Evolutionary conservation across 2,329 filamentous ascomycete genomes (phyloP), one percentile per base, ranked within the genome.

Genomic region (Colletotrichum sp.): DNA sequence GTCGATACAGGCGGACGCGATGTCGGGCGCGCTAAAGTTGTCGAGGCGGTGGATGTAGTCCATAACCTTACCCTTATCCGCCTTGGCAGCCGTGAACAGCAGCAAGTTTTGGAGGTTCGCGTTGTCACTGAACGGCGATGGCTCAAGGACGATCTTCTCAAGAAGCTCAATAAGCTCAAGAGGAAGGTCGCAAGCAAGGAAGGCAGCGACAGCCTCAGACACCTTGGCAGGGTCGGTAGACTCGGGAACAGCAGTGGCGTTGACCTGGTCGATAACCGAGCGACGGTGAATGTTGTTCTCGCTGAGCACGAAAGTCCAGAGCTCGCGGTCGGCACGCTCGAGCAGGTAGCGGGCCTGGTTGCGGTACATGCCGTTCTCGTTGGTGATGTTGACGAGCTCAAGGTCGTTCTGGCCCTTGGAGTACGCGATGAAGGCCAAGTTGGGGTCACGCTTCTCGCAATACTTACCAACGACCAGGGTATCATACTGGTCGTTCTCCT

Each of bases 291-390:
- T 92, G 86, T 99, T 99, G 90, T 98, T 98, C 80, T 95, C 93
- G 84, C 94, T 98, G 38, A 99, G 90, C 16, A 98, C 97, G 83
- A 98, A 99, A 68, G 91, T 90, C 97, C 97, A 99, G 64, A 99
- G 92, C 84, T 99, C 97, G 4, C 89, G 84, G 81, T 99, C 97
- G 48, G 95, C 94, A 79, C 97, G 94, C 81, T 98, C 96, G 68
- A 99, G 89, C 28, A 99, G 90, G 85, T 99, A 99, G 48, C 97
- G 94, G 74, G 96, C 96, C 85, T 99, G 97, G n/a, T 95, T 95
- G 81, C 96, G 94, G 91, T 98, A 99, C 97, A 99, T 99, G n/a
- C 95, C 93, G 87, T 99, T 99, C 87, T 99, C 97, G 81, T 98
- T 99, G 82, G 97, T 98, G 82, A 99, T 96, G 85, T 94, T 97